Base-by-base conservation (phyloP, 805 yeast genomes). In the Ogataea siamensis region DNA sequence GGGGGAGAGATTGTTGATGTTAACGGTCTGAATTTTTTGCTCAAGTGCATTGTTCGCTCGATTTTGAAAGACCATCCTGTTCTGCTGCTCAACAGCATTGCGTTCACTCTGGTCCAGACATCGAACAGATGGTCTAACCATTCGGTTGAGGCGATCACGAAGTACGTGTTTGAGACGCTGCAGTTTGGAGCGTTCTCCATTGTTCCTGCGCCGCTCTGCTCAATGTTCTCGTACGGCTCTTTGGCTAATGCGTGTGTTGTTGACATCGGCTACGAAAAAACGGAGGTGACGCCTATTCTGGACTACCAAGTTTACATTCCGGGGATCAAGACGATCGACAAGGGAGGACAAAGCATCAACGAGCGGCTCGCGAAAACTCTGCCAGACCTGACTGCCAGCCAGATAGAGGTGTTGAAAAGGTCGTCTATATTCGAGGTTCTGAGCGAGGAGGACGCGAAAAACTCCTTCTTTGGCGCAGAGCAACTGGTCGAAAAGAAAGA, bases 361-460 rank as follows among this genome's bases (percentile, higher is more conserved):
- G 60, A 67, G 14, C 66, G 64, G 9, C 62, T 91, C 37, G 44
- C 60, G 11, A 62, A 66, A 39, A 41, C 69, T n/a, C 68, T 87
- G 45, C 89, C 95, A 3, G 59, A 72, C 7, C 67, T 87, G 15
- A 54, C 70, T 1, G 63, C 53, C 0, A 57, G 56, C 1, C 94
- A 87, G 63, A 71, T 88, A 38, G 95, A 84, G 55, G 74, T 70
- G 14, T 72, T 91, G 60, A 91, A 91, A 58, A 68, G 59, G 42
- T 83, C 95, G 1, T 66, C 71, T 0, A 84, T 91, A 33, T 91
- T 68, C 57, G 97, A 91, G 66, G 83, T 87, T 6, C 70, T 88
- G 47, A 76, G 73, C 62, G 82, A 78, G 43, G 85, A 82, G 50
- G 83, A 73, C 32, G 74, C 76, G 27, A 68, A 73, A 37, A 72